Evolutionary conservation across 2,329 filamentous ascomycete genomes (phyloP), one percentile per base, ranked within the genome.

Genomic region (Pseudocercospora fuligena): DNA sequence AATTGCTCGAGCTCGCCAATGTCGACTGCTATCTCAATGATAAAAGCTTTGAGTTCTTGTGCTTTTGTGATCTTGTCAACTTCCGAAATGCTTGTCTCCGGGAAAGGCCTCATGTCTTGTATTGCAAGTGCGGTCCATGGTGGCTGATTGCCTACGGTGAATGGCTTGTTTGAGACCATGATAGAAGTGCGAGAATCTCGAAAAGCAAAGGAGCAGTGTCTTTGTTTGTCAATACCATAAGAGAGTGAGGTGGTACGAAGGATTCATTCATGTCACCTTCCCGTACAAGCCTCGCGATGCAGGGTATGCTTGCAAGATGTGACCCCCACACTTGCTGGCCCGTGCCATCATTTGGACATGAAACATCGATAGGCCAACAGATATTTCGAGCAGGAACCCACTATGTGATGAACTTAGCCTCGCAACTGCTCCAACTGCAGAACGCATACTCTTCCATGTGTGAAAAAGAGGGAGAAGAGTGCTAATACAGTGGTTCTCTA

Each of bases 1-100:
- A 85, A 87, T 1, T 73, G 74, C 8, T 80, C 73, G 2, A 88
- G 75, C n/a, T 86, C 82, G 7, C 75, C 67, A 1, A 85, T 66
- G 64, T 88, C 86, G 12, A 61, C 68, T 51, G 46, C 31, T 43
- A 64, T 49, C 46, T 64, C 66, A 31, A 63, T 49, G 16, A 68
- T 68, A 46, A 68, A 58, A 11, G 66, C 63, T 36, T 21, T 23
- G 21, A 67, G 36, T 29, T 47, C 33, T 47, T 43, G 33, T n/a
- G 31, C 57, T n/a, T 25, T 40, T n/a, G 51, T 29, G 25, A 33
- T 31, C n/a, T 25, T 5, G 19, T 60, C 21, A 9, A 25, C 33
- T 21, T 19, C 21, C n/a, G 19, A n/a, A 25, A 16, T 46, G 5
- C 16, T 31, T 31, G 23, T 47, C 36, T 29, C 21, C 4, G 8